Evolutionary conservation across 148 eudicot genomes (phyloP).

Genomic region (Heliosperma pusillum): DNA sequence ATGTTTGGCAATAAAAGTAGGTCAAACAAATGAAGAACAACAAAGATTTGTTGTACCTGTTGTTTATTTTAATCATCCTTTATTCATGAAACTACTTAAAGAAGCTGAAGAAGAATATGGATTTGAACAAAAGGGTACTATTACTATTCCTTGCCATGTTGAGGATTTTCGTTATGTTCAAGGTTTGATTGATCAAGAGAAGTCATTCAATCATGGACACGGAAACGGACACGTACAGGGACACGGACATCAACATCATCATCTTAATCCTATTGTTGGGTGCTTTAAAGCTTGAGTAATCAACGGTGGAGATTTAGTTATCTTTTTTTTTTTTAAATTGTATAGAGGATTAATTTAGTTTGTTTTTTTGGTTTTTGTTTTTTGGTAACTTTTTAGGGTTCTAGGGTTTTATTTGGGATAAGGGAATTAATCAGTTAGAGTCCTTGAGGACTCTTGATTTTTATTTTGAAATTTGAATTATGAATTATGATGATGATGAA

Average conservation of each 20-base stretch:
- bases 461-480: background rate
- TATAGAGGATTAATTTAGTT: conserved; percentile 7
- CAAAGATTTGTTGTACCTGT: conserved; percentile 49
- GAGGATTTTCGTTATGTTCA: conserved; percentile 44
- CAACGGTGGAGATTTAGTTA: conserved; percentile 8
- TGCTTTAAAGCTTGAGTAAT: conserved; percentile 47
- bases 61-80: conserved; percentile 47
- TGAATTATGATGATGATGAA: conserved; percentile 3
- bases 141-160: conserved; percentile 51
- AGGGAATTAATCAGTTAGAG: background rate
- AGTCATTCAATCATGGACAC: conserved; percentile 11
- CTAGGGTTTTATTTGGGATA: background rate
- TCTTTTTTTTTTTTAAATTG: conserved; percentile 4
- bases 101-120: conserved; percentile 64
- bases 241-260: conserved; percentile 7
- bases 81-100: conserved; percentile 45
- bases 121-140: conserved; percentile 51
- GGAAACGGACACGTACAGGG: conserved; percentile 14
- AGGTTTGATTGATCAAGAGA: conserved; percentile 35
- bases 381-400: background rate
- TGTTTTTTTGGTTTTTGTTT: background rate
- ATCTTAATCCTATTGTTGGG: conserved; percentile 32
- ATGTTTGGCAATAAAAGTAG: conserved; percentile 48
- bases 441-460: background rate
- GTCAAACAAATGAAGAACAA: conserved; percentile 36